Conservation (phyloP, 2,329 filamentous ascomycete genomes). For the Fusarium sp. region DNA sequence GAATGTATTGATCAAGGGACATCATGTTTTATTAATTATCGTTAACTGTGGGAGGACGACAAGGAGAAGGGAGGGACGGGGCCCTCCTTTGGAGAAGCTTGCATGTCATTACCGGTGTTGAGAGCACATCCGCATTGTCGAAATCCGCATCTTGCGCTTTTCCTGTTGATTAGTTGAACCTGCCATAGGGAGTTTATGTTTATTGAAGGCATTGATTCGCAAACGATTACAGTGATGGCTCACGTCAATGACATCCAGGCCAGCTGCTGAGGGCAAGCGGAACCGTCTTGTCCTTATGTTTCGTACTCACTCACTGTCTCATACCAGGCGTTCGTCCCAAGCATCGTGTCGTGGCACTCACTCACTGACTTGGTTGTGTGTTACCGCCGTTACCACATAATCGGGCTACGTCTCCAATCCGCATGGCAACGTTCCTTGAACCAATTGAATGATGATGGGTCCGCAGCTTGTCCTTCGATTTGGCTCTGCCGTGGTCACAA, state of each 20-base stretch:
- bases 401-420: background rate
- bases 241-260: too few relatives aligned
- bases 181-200: constrained; percentile 30
- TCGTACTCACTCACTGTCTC: too few relatives aligned
- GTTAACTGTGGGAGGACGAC: constrained; percentile 21
- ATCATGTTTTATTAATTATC: constrained; percentile 40
- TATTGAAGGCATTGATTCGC: constrained; percentile 20
- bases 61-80: constrained; percentile 7
- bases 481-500: too few relatives aligned
- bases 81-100: constrained; percentile 29
- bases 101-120: constrained; percentile 44
- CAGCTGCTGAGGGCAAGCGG: too few relatives aligned
- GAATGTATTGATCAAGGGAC: constrained; percentile 28
- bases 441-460: too few relatives aligned
- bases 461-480: too few relatives aligned
- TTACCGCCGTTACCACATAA: background rate
- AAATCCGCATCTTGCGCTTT: constrained; percentile 37
- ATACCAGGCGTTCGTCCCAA: too few relatives aligned
- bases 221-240: background rate
- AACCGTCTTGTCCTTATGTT: too few relatives aligned
- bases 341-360: too few relatives aligned
- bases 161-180: constrained; percentile 36
- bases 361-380: background rate
- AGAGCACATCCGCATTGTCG: constrained; percentile 40
- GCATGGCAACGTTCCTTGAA: too few relatives aligned